A percentile compares a stretch with the other conserved stretches of the same genome.
Evolutionary conservation across 768 basidiomycete species (phyloP).

Genomic region (Lactarius hengduanensis): DNA sequence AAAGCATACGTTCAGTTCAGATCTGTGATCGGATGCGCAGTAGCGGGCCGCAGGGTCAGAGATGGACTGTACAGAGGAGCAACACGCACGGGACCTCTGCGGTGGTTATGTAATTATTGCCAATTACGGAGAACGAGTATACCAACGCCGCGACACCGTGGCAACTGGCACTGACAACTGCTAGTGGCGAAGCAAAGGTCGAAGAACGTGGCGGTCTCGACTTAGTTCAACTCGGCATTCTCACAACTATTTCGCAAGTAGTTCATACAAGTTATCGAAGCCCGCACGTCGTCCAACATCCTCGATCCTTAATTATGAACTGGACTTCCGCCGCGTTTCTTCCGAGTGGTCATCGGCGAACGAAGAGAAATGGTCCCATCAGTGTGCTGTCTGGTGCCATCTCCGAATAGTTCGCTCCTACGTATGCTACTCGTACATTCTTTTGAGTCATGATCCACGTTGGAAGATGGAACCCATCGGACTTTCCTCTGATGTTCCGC

Average conservation of each 20-base stretch:
- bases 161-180: neutral
- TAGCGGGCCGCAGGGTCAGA: slow-evolving; percentile 61
- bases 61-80: slow-evolving; percentile 23
- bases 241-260: slow-evolving; percentile 14
- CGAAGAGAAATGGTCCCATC: slow-evolving; percentile 2
- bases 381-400: slow-evolving; percentile 5
- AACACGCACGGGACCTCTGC: no score
- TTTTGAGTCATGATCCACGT: slow-evolving; percentile 17
- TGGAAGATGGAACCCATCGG: slow-evolving; percentile 17
- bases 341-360: neutral
- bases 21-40: slow-evolving; percentile 30
- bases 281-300: neutral
- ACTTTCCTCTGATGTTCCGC: slow-evolving; percentile 9
- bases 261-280: slow-evolving; percentile 13
- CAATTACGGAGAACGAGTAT: neutral
- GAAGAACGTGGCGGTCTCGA: neutral
- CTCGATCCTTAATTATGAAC: slow-evolving; percentile 5
- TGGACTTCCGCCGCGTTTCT: slow-evolving; percentile 15
- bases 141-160: neutral
- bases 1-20: neutral
- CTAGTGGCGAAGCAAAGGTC: neutral
- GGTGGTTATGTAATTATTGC: neutral
- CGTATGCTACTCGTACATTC: neutral
- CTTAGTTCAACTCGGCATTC: neutral
- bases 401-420: slow-evolving; percentile 18